These are phyloP conservation scores for Salix exigua DNA, from an alignment of 345 rosid genomes.

Conservation along the genomic window DNA sequence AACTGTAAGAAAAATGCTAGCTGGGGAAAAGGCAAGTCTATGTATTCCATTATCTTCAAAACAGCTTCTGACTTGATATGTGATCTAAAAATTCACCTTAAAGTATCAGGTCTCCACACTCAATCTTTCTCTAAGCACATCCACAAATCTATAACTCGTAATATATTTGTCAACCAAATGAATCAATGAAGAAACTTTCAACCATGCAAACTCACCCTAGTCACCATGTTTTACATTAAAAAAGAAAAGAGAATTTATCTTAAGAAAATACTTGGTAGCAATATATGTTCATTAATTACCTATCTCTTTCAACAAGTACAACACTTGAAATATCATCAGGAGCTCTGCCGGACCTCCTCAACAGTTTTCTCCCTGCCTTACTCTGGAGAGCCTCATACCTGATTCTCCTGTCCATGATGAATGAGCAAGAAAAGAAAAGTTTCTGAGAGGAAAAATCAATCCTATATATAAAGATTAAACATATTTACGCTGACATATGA, in stretches of 20 bases:
- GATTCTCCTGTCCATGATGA: conserved; percentile 46
- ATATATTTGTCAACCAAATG: not conserved
- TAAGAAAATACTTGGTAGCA: not conserved
- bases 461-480: no score
- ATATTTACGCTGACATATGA: no score
- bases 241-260: not conserved
- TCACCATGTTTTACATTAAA: not conserved
- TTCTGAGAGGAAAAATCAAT: not conserved
- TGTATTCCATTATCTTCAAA: conserved; percentile 77
- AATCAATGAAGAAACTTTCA: not conserved
- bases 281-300: conserved; percentile 30
- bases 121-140: not conserved
- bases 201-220: not conserved
- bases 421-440: not conserved
- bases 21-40: conserved; percentile 82
- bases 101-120: conserved; percentile 1
- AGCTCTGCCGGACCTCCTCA: conserved; percentile 85
- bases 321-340: conserved; percentile 95
- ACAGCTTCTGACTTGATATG: conserved; percentile 84
- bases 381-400: conserved; percentile 92
- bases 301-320: conserved; percentile 70
- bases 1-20: conserved; percentile 64
- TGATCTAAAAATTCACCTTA: conserved; percentile 48
- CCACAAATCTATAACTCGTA: not conserved
- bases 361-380: conserved; percentile 66